A percentile compares a stretch with the other conserved stretches of the same genome.
Conservation (phyloP, 306 rosid genomes). For the Acacia acuminata region DNA sequence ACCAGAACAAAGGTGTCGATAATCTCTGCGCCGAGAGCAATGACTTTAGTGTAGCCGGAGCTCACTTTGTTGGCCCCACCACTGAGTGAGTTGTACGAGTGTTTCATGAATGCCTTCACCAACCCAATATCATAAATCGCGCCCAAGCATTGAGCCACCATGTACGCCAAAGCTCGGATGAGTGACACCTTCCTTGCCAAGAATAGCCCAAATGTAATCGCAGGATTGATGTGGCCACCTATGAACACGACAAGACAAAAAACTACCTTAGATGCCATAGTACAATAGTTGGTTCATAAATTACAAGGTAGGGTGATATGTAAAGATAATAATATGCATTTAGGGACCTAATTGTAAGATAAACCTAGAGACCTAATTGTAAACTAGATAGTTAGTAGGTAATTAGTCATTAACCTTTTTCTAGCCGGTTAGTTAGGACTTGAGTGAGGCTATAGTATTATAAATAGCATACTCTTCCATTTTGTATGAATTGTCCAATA, state of each 20-base stretch:
- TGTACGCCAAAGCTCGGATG: constrained; percentile 55
- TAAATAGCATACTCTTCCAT: too few relatives aligned
- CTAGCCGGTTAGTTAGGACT: too few relatives aligned
- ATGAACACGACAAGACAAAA: background rate
- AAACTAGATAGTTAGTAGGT: too few relatives aligned
- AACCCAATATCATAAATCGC: constrained; percentile 37
- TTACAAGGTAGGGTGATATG: background rate
- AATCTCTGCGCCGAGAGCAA: constrained; percentile 35
- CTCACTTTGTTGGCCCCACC: constrained; percentile 57
- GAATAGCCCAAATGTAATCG: constrained; percentile 42
- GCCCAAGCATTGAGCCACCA: constrained; percentile 47
- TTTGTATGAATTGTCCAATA: too few relatives aligned
- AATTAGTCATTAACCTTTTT: too few relatives aligned
- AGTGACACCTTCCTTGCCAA: constrained; percentile 71
- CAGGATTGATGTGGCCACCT: constrained; percentile 68
- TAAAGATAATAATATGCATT: too few relatives aligned
- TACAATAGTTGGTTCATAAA: background rate
- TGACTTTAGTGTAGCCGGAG: constrained; percentile 47
- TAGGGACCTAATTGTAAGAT: too few relatives aligned
- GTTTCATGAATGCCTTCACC: constrained; percentile 63
- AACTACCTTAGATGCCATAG: background rate
- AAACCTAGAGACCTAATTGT: too few relatives aligned
- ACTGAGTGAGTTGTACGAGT: constrained; percentile 30
- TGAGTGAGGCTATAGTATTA: too few relatives aligned
- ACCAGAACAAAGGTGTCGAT: constrained; percentile 6